phyloP scores from a whole-genome alignment of 805 yeast genomes.

The Saccharomycodes ludwigii region DNA sequence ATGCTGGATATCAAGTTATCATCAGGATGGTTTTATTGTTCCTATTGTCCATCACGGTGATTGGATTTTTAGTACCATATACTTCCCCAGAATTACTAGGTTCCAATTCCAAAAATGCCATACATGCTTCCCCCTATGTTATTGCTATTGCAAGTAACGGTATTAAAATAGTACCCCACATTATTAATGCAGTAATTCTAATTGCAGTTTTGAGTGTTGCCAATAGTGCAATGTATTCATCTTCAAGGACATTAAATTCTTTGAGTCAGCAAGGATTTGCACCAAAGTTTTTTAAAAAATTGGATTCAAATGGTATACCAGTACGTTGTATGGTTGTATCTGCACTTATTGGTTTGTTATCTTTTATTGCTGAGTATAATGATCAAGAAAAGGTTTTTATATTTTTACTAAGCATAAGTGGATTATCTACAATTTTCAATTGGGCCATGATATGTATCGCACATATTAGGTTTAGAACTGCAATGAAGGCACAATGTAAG shows the following conservation, averaged over 20 bases:
- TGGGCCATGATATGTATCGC: conserved; percentile 67
- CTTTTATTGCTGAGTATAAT: conserved; percentile 51
- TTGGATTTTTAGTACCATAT: conserved; percentile 66
- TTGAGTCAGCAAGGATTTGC: conserved; percentile 40
- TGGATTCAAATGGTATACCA: conserved; percentile 45
- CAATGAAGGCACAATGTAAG: conserved; percentile 41
- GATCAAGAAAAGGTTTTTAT: conserved; percentile 46
- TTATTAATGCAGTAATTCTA: conserved; percentile 48
- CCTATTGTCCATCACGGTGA: conserved; percentile 30
- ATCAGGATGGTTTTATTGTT: conserved; percentile 3
- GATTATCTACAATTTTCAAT: conserved; percentile 63
- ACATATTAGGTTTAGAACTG: conserved; percentile 57
- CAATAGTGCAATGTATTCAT: conserved; percentile 47
- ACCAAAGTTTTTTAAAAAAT: conserved; percentile 33
- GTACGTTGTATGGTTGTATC: conserved; percentile 33
- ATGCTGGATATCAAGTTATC: conserved; percentile 2
- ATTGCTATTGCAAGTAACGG: conserved; percentile 35
- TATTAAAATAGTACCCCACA: conserved; percentile 36
- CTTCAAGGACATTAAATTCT: conserved; percentile 43
- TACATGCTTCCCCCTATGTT: conserved; percentile 40
- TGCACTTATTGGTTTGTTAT: conserved; percentile 38
- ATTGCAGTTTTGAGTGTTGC: conserved; percentile 50
- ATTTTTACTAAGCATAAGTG: conserved; percentile 71
- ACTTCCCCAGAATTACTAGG: conserved; percentile 31
- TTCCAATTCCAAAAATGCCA: conserved; percentile 33